These are phyloP conservation scores for Beauveria medogensis DNA, from an alignment of 2,329 filamentous ascomycete species.

Conservation along the genomic window DNA sequence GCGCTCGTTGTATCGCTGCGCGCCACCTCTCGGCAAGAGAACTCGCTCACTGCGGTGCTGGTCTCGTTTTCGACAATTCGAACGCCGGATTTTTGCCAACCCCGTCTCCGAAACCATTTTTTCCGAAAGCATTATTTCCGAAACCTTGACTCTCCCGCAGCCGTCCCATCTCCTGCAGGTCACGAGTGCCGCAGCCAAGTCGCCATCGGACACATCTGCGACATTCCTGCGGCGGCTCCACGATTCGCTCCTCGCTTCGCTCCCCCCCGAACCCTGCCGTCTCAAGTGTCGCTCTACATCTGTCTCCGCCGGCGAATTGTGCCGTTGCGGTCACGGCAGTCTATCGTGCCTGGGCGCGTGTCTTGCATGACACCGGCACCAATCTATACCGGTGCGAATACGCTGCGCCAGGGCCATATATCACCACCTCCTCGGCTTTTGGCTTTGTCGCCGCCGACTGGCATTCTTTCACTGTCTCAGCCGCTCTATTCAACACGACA, in stretches of 20 bases:
- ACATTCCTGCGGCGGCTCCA: constrained; percentile 10
- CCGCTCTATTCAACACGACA: not conserved
- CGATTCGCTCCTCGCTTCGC: not conserved
- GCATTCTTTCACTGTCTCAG: not conserved
- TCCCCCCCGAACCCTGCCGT: not conserved
- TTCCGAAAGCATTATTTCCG: not conserved
- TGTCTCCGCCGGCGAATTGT: not conserved
- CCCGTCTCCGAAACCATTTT: not conserved
- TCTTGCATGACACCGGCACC: not conserved
- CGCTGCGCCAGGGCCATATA: not conserved
- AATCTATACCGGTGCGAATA: not conserved
- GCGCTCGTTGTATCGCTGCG: not conserved
- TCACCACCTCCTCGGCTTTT: not conserved
- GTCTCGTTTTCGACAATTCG: not conserved
- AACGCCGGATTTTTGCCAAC: not conserved
- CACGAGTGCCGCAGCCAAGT: not conserved
- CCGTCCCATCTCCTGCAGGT: not conserved
- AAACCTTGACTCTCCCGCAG: not conserved
- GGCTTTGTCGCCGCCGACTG: not conserved
- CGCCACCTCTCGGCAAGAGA: not conserved
- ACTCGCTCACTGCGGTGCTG: not conserved
- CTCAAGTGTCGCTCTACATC: not conserved
- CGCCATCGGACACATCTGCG: constrained; percentile 9
- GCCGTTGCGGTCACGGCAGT: not conserved
- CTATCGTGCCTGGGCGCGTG: not conserved